Conservation (phyloP, 179 eudicot species). For the Patellifolia procumbens region DNA sequence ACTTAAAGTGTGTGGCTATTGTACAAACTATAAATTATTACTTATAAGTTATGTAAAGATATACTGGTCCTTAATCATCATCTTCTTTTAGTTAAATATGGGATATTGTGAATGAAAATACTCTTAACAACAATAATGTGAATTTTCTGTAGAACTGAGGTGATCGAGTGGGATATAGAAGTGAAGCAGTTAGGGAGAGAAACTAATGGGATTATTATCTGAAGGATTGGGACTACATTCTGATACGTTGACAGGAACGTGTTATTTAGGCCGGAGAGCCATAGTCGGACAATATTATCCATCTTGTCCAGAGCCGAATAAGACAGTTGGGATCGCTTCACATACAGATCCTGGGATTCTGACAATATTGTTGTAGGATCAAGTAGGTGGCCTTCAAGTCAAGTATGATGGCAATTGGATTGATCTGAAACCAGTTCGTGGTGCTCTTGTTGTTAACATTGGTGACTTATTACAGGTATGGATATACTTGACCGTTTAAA, state of each 20-base stretch:
- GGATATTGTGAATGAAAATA: background rate
- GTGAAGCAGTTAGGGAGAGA: slow-evolving; percentile 36
- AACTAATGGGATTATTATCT: slow-evolving; percentile 45
- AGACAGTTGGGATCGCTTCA: slow-evolving; percentile 52
- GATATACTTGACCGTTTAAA: no score
- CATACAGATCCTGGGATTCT: slow-evolving; percentile 71
- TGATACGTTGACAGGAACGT: slow-evolving; percentile 45
- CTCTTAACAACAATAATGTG: background rate
- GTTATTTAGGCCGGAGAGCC: slow-evolving; percentile 42
- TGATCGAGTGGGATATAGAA: slow-evolving; percentile 55
- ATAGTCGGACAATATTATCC: slow-evolving; percentile 65
- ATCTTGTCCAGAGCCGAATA: slow-evolving; percentile 63
- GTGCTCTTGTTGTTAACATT: slow-evolving; percentile 65
- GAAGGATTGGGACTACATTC: slow-evolving; percentile 54
- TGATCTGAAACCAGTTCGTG: slow-evolving; percentile 50
- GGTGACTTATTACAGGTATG: slow-evolving; percentile 78
- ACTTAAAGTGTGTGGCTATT: no score
- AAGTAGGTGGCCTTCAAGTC: slow-evolving; percentile 60
- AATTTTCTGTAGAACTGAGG: slow-evolving; percentile 19
- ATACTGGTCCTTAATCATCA: no score
- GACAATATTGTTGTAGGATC: slow-evolving; percentile 64
- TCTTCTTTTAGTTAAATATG: no score
- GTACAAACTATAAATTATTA: no score
- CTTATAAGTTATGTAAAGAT: no score
- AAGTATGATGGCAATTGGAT: slow-evolving; percentile 54